phyloP scores from a whole-genome alignment of 1,139 yeast genomes.

The Geotrichum phurueaensis region DNA sequence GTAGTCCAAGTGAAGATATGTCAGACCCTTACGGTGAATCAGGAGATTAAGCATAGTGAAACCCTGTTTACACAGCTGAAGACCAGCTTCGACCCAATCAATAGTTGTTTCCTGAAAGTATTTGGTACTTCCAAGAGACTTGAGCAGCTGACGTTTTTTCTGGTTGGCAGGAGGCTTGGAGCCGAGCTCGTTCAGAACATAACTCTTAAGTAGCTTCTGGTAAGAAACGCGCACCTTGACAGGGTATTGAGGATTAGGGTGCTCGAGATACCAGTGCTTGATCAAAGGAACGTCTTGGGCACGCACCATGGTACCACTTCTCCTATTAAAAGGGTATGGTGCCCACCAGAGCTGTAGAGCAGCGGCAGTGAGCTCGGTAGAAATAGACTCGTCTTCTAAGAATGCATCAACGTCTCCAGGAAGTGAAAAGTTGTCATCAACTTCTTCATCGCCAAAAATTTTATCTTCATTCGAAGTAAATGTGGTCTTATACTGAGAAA shows the following conservation, averaged over 20 bases:
- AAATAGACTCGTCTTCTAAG: slow-evolving; percentile 41
- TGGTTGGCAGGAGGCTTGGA: slow-evolving; percentile 39
- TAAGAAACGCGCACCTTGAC: slow-evolving; percentile 78
- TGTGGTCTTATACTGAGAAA: slow-evolving; percentile 25
- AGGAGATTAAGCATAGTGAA: slow-evolving; percentile 85
- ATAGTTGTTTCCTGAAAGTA: slow-evolving; percentile 86
- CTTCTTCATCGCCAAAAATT: slow-evolving; percentile 29
- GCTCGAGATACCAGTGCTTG: slow-evolving; percentile 76
- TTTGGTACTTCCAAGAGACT: slow-evolving; percentile 67
- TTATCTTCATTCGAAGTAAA: slow-evolving; percentile 24
- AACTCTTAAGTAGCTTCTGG: slow-evolving; percentile 73
- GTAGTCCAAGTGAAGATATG: slow-evolving; percentile 89
- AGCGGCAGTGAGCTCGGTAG: slow-evolving; percentile 46
- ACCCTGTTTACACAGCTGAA: slow-evolving; percentile 90
- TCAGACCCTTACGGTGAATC: slow-evolving; percentile 85
- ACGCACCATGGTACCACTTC: slow-evolving; percentile 65
- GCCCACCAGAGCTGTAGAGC: slow-evolving; percentile 72
- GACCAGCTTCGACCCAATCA: slow-evolving; percentile 98
- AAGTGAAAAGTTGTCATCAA: slow-evolving; percentile 34
- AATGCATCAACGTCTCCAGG: slow-evolving; percentile 46
- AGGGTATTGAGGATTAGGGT: slow-evolving; percentile 48
- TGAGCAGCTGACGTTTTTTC: slow-evolving; percentile 55
- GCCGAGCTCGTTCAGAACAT: slow-evolving; percentile 62
- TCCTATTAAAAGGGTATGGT: slow-evolving; percentile 75
- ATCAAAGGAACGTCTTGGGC: slow-evolving; percentile 87